Conservation (phyloP, 495 filamentous ascomycete species). For the Aspergillus sparsus region DNA sequence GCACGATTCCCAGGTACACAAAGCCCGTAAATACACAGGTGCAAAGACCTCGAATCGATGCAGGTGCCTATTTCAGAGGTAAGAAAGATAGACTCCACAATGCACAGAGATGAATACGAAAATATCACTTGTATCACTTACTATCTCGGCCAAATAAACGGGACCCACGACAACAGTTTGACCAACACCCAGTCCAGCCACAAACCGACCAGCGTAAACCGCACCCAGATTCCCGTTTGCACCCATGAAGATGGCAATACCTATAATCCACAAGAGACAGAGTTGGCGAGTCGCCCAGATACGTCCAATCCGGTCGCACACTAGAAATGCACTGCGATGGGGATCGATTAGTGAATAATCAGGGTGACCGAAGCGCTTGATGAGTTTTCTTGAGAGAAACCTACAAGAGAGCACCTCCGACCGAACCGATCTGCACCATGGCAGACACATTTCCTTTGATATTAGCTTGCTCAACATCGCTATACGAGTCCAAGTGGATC, state of each 20-base stretch:
- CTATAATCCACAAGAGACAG: conserved; percentile 65
- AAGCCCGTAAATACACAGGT: conserved; percentile 66
- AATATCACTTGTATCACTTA: conserved; percentile 30
- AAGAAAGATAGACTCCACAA: background rate
- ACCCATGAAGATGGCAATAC: conserved; percentile 68
- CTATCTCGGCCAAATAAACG: conserved; percentile 54
- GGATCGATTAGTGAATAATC: background rate
- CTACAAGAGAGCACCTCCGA: conserved; percentile 63
- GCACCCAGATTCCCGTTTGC: conserved; percentile 59
- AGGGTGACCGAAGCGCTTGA: too few relatives aligned
- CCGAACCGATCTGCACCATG: conserved; percentile 72
- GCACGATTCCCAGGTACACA: conserved; percentile 51
- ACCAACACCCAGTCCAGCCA: conserved; percentile 67
- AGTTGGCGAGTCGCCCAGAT: conserved; percentile 70
- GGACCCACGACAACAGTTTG: conserved; percentile 67
- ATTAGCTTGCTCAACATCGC: conserved; percentile 53
- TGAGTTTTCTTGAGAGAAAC: conserved; percentile 19
- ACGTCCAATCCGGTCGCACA: conserved; percentile 68
- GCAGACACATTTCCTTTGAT: conserved; percentile 70
- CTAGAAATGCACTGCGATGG: conserved; percentile 53
- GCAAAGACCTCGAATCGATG: conserved; percentile 65
- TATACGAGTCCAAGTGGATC: conserved; percentile 58
- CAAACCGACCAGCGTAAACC: conserved; percentile 67
- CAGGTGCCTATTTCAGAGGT: conserved; percentile 43
- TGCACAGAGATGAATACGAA: background rate